Percentiles rank a stretch among this genome's conserved stretches.
Conservation (phyloP, 805 yeast species). For the Barnettozyma sucrosica region DNA sequence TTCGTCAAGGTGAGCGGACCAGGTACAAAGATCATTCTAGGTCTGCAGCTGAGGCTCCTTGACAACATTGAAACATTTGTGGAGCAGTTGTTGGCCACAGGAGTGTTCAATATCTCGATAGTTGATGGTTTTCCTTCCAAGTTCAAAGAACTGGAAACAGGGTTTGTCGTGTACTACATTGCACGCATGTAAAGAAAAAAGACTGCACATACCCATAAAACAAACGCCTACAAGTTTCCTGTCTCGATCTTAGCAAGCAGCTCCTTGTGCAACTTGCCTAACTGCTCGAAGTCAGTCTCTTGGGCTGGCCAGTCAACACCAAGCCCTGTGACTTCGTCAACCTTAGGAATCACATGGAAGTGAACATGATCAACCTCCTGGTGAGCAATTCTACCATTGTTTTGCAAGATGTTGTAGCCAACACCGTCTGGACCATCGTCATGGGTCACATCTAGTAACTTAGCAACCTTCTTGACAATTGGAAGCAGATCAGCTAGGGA, state of each 20-base stretch:
- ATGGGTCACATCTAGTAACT: constrained; percentile 57
- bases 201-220: not conserved
- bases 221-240: constrained; percentile 7
- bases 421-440: constrained; percentile 61
- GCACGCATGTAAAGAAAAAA: not conserved
- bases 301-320: constrained; percentile 94
- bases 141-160: constrained; percentile 26
- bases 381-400: constrained; percentile 93
- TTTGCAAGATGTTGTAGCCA: constrained; percentile 87
- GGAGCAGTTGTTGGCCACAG: constrained; percentile 25
- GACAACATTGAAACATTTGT: constrained; percentile 45
- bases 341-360: constrained; percentile 93
- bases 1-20: constrained; percentile 31
- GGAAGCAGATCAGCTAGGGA: constrained; percentile 82
- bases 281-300: constrained; percentile 65
- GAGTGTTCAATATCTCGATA: constrained; percentile 30
- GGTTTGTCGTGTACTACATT: constrained; percentile 42
- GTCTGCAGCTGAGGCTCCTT: constrained; percentile 50
- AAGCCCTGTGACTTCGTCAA: constrained; percentile 65
- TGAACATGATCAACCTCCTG: constrained; percentile 96
- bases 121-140: constrained; percentile 27
- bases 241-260: constrained; percentile 40
- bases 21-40: constrained; percentile 35
- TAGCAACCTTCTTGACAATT: constrained; percentile 78
- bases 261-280: constrained; percentile 62